Evolutionary conservation across 164 flowering plant species (phyloP), one percentile per base, ranked within the genome.

Genomic region (Piper betle): DNA sequence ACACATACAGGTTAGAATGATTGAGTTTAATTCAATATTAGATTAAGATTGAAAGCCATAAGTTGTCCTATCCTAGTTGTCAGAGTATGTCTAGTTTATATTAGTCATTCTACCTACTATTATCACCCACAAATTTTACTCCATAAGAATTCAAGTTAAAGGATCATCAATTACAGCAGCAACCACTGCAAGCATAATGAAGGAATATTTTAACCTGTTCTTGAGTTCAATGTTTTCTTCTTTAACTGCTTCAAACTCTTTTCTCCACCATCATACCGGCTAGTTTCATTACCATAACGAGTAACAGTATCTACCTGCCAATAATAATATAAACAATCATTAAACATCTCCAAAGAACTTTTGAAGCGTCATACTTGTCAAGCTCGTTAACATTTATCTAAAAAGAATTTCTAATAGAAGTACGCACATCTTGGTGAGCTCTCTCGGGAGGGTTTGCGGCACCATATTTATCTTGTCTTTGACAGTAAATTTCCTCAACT

Each of bases 161-260:
- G 15, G 10, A 12, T 10, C 3, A 46, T 46, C 10, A 15, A 12
- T 46, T 15, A 46, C 15, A 46, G 15, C 50, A 46, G 15, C 50
- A 46, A 46, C 50, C 10, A 5, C 10, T 15, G 15, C 11, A 46
- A 46, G 15, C 15, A 10, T 9, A 10, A 12, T 46, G 15, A 12
- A 9, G 1, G 33, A 25, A 25, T 25, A 25, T 1, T 25, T 25
- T 25, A 46, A 46, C 50, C 11, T 46, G 15, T 46, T 9, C 50
- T 46, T 12, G 15, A 85, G 67, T 20, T 62, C 61, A 38, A 37
- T 66, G 62, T 91, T 85, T 67, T 88, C 90, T 69, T 68, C 72
- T 73, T 70, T 63, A 73, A 76, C 8, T 71, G 66, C 55, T 77
- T 5, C 25, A 61, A 40, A 19, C n/a, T 17, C 20, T 64, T 68